Evolutionary conservation across 179 eudicot species (phyloP), one percentile per base, ranked within the genome.

Genomic region (Spergularia azorica): DNA sequence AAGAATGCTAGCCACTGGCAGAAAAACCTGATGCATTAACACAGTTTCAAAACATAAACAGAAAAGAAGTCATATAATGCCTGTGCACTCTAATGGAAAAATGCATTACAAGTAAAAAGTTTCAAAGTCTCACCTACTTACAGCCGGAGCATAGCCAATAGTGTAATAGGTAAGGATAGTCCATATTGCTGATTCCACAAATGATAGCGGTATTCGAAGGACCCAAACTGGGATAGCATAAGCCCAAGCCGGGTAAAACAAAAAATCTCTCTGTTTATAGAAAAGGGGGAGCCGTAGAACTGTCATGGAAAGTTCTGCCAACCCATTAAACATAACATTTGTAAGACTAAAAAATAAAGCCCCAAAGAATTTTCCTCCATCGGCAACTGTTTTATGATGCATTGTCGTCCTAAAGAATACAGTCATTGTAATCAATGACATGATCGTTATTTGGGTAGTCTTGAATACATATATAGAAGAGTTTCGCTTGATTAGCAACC

Each of bases 171-270:
- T 94, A 36, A 94, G 89, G 71, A 88, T 57, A 54, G 88, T 77
- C 92, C 92, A 94, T 74, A 94, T 86, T 14, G 79, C 86, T 0
- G 98, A 88, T 76, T 92, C 98, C 79, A 86, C 39, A 52, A 89
- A 59, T 3, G 98, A 94, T 38, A 87, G 50, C 2, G 97, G 97
- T 50, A 94, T 73, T 58, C 94, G 78, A 6, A 90, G 89, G 55
- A 90, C 75, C 92, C 97, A 94, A 81, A 94, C 88, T 13, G 98
- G 97, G 17, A 92, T 43, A 4, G 85, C 95, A 84, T 87, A 94
- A 32, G 96, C 94, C 98, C 98, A 94, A 3, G 97, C 86, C 36
- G 97, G 94, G 76, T 79, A 94, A 75, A 92, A 90, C 70, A 88
- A 65, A 50, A 79, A 81, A 79, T 90, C 95, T 81, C 96, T 88